These are phyloP conservation scores for Bruguiera sexangula DNA, from an alignment of 345 rosid species.

Conservation along the genomic window DNA sequence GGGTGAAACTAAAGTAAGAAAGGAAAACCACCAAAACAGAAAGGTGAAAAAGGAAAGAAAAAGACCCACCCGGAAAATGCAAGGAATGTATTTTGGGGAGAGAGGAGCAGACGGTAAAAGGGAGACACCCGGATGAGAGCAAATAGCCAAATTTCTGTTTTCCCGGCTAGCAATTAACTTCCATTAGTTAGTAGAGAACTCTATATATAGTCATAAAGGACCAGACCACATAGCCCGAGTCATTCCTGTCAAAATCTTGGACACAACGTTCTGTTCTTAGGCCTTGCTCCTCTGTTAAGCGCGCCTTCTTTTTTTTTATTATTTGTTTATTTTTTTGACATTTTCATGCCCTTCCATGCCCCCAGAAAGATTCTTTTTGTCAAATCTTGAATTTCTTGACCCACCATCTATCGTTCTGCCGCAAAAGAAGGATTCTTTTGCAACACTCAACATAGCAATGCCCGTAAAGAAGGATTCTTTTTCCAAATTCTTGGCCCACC, in stretches of 20 bases:
- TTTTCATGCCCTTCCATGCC: neutral
- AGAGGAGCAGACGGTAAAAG: neutral
- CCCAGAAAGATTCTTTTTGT: neutral
- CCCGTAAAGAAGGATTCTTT: neutral
- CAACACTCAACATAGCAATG: too few relatives aligned
- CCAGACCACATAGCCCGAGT: conserved; percentile 22
- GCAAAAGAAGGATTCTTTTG: neutral
- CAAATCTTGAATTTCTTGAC: neutral
- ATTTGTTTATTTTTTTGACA: neutral
- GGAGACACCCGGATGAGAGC: too few relatives aligned
- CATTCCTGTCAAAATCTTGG: conserved; percentile 20
- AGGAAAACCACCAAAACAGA: conserved; percentile 3
- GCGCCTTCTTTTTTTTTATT: neutral
- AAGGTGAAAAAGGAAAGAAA: conserved; percentile 4
- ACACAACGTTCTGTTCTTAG: conserved; percentile 17
- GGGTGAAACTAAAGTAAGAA: neutral
- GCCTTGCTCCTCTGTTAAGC: neutral
- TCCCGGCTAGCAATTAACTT: conserved; percentile 11
- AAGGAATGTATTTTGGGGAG: neutral
- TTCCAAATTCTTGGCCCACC: neutral
- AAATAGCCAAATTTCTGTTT: neutral
- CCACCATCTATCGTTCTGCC: neutral
- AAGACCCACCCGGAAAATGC: neutral
- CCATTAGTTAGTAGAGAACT: conserved; percentile 14
- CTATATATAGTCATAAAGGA: conserved; percentile 40